phyloP scores from a whole-genome alignment of 2,329 filamentous ascomycete genomes.

The Thermoascus crustaceus region DNA sequence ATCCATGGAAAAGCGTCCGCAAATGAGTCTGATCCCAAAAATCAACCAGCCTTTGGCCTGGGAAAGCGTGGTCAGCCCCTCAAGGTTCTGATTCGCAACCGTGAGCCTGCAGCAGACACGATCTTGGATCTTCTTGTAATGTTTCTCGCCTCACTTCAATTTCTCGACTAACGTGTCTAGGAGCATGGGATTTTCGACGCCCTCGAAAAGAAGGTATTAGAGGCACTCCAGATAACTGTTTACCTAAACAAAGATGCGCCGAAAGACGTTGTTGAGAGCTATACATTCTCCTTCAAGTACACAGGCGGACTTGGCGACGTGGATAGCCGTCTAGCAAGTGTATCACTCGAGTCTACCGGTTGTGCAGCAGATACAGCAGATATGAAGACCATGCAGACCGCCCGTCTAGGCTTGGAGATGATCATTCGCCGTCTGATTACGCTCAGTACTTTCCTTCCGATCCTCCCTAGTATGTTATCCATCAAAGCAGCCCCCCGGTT shows the following conservation, averaged over 20 bases:
- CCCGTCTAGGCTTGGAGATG: conserved; percentile 34
- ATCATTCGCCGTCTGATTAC: conserved; percentile 36
- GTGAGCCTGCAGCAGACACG: conserved; percentile 33
- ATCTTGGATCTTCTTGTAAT: conserved; percentile 43
- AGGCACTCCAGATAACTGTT: conserved; percentile 41
- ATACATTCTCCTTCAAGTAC: conserved; percentile 44
- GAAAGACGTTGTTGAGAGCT: conserved; percentile 40
- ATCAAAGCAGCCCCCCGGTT: not conserved
- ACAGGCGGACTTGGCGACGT: conserved; percentile 19
- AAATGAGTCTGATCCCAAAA: conserved; percentile 3
- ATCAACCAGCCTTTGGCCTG: conserved; percentile 12
- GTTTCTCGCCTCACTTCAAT: not conserved
- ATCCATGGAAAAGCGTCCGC: conserved; percentile 13
- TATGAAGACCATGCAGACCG: conserved; percentile 31
- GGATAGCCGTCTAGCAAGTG: conserved; percentile 20
- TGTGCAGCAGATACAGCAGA: conserved; percentile 25
- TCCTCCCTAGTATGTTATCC: conserved; percentile 32
- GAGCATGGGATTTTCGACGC: conserved; percentile 43
- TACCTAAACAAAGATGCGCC: conserved; percentile 30
- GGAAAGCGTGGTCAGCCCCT: conserved; percentile 26
- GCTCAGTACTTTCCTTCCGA: conserved; percentile 30
- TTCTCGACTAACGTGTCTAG: conserved; percentile 26
- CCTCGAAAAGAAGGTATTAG: conserved; percentile 34
- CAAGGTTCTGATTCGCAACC: conserved; percentile 32
- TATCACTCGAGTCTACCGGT: conserved; percentile 21